Percentiles rank a stretch among this genome's conserved stretches.
These are phyloP conservation scores for Caloboletus firmus DNA, from an alignment of 1,284 basidiomycete species.

Conservation along the genomic window DNA sequence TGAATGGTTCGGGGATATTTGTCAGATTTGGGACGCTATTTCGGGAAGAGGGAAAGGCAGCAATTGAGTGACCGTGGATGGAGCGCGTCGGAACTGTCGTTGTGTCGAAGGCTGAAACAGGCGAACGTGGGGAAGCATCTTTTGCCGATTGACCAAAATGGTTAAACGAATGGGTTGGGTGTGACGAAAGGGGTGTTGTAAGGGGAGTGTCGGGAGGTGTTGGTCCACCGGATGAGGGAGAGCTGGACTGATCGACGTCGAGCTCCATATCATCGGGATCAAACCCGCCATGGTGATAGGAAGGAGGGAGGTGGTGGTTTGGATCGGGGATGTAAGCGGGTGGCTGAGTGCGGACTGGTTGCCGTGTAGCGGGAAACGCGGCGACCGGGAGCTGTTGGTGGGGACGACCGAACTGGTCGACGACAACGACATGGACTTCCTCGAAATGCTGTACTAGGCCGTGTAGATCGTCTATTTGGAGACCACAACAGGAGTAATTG, in stretches of 20 bases:
- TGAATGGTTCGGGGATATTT: conserved; percentile 50
- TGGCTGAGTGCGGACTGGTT: conserved; percentile 22
- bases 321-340: conserved; percentile 23
- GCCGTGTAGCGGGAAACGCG: conserved; percentile 43
- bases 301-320: conserved; percentile 15
- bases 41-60: conserved; percentile 31
- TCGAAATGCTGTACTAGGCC: conserved; percentile 87
- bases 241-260: conserved; percentile 55
- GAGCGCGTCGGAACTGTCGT: conserved; percentile 46
- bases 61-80: conserved; percentile 29
- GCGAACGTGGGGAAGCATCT: conserved; percentile 29
- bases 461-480: conserved; percentile 77
- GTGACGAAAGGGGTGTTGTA: conserved; percentile 45
- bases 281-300: conserved; percentile 41
- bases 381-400: conserved; percentile 46
- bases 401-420: conserved; percentile 54
- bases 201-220: conserved; percentile 53
- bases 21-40: conserved; percentile 25
- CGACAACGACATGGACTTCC: conserved; percentile 74
- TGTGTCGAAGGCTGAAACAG: conserved; percentile 50
- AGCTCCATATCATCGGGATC: conserved; percentile 82
- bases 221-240: conserved; percentile 46
- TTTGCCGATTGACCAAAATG: conserved; percentile 37
- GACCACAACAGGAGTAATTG: conserved; percentile 83
- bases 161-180: conserved; percentile 51